Evolutionary conservation across 495 filamentous ascomycete species (phyloP).

Genomic region (Trichoderma asperelloides): DNA sequence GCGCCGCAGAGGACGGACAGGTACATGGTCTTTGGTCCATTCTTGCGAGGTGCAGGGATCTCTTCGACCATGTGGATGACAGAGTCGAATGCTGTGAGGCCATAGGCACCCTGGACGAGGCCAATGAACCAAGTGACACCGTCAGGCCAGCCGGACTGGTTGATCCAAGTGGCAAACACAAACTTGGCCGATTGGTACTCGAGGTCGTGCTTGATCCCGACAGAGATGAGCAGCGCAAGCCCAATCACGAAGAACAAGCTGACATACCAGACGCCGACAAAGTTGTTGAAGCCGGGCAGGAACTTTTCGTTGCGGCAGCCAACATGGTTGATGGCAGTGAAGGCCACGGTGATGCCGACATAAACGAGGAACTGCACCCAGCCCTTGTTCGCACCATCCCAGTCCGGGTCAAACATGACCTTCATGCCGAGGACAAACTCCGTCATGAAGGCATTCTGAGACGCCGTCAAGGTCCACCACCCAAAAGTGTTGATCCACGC

Average conservation of each 20-base stretch:
- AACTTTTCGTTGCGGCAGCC: slow-evolving; percentile 36
- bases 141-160: slow-evolving; percentile 14
- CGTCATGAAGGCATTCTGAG: slow-evolving; percentile 40
- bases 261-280: slow-evolving; percentile 39
- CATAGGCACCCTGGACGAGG: slow-evolving; percentile 27
- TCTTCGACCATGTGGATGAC: slow-evolving; percentile 25
- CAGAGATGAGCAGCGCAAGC: slow-evolving; percentile 35
- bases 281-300: slow-evolving; percentile 40
- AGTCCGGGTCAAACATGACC: slow-evolving; percentile 30
- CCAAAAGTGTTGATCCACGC: slow-evolving; percentile 43
- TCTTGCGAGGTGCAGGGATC: slow-evolving; percentile 23
- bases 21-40: slow-evolving; percentile 27
- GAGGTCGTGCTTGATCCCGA: slow-evolving; percentile 29
- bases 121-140: slow-evolving; percentile 31
- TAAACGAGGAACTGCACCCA: slow-evolving; percentile 41
- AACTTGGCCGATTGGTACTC: slow-evolving; percentile 30
- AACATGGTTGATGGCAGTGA: slow-evolving; percentile 37
- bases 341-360: slow-evolving; percentile 27
- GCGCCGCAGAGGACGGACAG: slow-evolving; percentile 31
- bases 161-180: slow-evolving; percentile 12
- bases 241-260: slow-evolving; percentile 37
- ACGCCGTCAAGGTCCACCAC: slow-evolving; percentile 40
- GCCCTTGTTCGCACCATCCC: slow-evolving; percentile 29
- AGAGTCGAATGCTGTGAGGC: slow-evolving; percentile 17
- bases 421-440: slow-evolving; percentile 40